Base-by-base conservation (phyloP, 2,329 filamentous ascomycete genomes). In the Fusarium pseudonygamai region DNA sequence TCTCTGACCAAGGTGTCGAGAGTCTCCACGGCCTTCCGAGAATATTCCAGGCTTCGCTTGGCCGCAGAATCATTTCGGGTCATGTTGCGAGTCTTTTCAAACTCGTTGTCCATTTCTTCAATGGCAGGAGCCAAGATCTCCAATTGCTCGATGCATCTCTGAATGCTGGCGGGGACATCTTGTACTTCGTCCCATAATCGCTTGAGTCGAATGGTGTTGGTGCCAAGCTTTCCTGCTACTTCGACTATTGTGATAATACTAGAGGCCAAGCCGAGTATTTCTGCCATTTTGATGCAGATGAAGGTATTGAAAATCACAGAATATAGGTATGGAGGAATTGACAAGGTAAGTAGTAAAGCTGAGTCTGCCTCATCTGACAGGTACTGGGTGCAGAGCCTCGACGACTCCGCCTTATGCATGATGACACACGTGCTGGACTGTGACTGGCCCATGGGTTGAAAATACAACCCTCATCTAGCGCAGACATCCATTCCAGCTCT, bases 141-240 rank as follows among this genome's bases (percentile, higher is more conserved):
- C 1, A 73, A 53, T 3, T 69, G 53, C 1, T 72, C 55, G 4
- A 74, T 60, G 2, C 40, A 66, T 39, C 39, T 22, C 11, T 3
- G 34, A 24, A 74, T 59, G 13, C 47, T 71, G 0, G 47, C 15
- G 0, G 71, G 72, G 3, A 73, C 60, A 36, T 73, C 53, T 11
- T 74, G 65, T 0, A 75, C 65, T 34, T 76, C 69, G 6, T 73
- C 50, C 73, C 73, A 76, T 14, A 76, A 58, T 0, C 57, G 56
- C 12, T 74, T 76, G 1, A 76, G 66, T 14, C 43, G 40, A 4
- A 73, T 26, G 0, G 46, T 53, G 18, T 60, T 73, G 2, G 63
- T 49, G 22, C 56, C 69, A 3, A 76, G n/a, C 32, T 76, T 74
- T 6, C 66, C 68, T 1, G 53, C 73, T 9, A 72, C 63, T 14